A percentile compares a stretch with the other conserved stretches of the same genome.
Evolutionary conservation across 441 rosid genomes (phyloP).

Genomic region (Erodium texanum): DNA sequence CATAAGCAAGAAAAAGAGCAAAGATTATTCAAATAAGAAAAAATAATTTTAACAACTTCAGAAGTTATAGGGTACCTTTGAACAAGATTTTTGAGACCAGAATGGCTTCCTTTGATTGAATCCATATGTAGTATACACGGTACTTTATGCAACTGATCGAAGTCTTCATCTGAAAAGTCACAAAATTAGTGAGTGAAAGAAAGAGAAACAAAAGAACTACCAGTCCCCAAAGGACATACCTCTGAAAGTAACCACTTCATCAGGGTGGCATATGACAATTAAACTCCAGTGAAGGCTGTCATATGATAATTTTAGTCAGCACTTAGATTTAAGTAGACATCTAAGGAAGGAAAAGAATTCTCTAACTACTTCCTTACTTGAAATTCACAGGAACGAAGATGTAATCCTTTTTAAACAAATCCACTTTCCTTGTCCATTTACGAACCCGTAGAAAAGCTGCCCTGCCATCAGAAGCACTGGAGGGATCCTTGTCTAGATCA

Average conservation of each 20-base stretch:
- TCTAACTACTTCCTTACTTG: slow-evolving; percentile 39
- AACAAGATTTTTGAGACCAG: slow-evolving; percentile 59
- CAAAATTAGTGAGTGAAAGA: slow-evolving; percentile 10
- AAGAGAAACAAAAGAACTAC: slow-evolving; percentile 8
- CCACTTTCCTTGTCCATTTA: slow-evolving; percentile 86
- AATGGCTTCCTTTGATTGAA: slow-evolving; percentile 76
- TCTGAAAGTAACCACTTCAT: slow-evolving; percentile 42
- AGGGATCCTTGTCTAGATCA: slow-evolving; percentile 61
- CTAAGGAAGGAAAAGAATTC: slow-evolving; percentile 14
- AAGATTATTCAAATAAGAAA: neutral
- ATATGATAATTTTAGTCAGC: slow-evolving; percentile 24
- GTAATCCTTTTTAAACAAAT: slow-evolving; percentile 75
- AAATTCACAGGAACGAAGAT: slow-evolving; percentile 81
- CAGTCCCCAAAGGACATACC: slow-evolving; percentile 30
- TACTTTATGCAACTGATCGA: slow-evolving; percentile 31
- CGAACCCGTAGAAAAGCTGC: slow-evolving; percentile 75
- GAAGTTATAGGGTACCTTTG: slow-evolving; percentile 39
- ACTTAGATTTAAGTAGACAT: slow-evolving; percentile 10
- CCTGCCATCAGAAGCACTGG: slow-evolving; percentile 47
- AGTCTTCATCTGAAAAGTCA: slow-evolving; percentile 34
- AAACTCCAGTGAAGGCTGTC: slow-evolving; percentile 88
- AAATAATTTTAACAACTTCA: slow-evolving; percentile 5
- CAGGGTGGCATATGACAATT: slow-evolving; percentile 72
- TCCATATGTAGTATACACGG: slow-evolving; percentile 89
- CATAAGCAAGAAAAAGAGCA: neutral